A percentile compares a stretch with the other conserved stretches of the same genome.
Evolutionary conservation across 2,329 filamentous ascomycete species (phyloP).

Genomic region (Aureobasidium sp.): DNA sequence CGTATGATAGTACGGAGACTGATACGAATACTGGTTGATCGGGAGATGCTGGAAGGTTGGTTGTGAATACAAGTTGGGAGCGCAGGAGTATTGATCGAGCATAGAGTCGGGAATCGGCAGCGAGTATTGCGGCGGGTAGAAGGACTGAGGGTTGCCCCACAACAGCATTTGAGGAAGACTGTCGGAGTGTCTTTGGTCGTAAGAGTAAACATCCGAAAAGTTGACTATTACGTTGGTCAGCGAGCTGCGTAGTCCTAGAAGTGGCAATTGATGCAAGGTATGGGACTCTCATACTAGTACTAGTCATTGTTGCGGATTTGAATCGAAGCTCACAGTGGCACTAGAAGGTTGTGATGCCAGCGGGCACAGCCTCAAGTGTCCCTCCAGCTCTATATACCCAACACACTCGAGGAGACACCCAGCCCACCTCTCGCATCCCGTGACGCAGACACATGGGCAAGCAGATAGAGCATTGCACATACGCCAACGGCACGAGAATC

Average conservation of each 20-base stretch:
- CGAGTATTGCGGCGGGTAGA: not conserved
- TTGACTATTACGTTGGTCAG: conserved; percentile 6
- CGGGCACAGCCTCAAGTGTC: not conserved
- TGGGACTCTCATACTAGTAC: not conserved
- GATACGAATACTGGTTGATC: not conserved
- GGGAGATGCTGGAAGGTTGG: not conserved
- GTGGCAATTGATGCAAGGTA: not conserved
- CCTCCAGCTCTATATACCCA: not conserved
- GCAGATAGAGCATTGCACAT: not conserved
- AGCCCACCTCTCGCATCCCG: not conserved
- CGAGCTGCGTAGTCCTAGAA: not conserved
- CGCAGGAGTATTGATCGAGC: not conserved
- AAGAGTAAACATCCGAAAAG: not conserved
- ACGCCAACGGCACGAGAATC: not conserved
- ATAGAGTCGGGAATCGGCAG: not conserved
- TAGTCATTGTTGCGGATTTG: not conserved
- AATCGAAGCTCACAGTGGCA: not conserved
- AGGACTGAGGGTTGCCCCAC: not conserved
- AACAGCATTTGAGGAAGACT: not conserved
- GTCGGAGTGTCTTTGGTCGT: conserved; percentile 2
- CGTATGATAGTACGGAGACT: not conserved
- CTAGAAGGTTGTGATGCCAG: not conserved
- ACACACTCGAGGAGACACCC: not conserved
- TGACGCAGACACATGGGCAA: conserved; percentile 1
- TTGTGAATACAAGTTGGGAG: not conserved